Base-by-base conservation (phyloP, 306 rosid genomes). In the Acacia acuminata region DNA sequence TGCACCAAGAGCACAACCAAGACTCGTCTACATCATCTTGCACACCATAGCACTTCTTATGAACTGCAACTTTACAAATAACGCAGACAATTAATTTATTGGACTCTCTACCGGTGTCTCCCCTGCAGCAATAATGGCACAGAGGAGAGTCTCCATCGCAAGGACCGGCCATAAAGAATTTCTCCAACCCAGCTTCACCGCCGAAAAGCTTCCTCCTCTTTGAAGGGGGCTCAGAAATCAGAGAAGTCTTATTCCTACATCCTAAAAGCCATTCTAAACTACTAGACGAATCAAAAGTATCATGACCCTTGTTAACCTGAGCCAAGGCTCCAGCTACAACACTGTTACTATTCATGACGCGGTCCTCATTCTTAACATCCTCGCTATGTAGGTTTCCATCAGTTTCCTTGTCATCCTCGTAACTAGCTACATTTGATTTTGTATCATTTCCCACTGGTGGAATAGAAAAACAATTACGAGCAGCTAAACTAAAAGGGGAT, bases 1-100 rank as follows among this genome's bases (percentile, higher is more conserved):
- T 89, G 81, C 99, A 96, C 99, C 99, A 92, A 36, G 97, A 80
- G 80, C 99, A 96, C 83, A 78, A 81, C 99, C 99, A 96, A 66
- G 91, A 75, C 56, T 79, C 90, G 19, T 81, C 89, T 17, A 81
- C 85, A 63, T 72, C 83, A 66, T 79, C 93, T 25, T 71, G 85
- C 73, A 89, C 90, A 36, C 98, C 99, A 36, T 94, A 96, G 79
- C 99, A 96, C 86, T 91, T 96, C 75, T 58, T 75, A 82, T 96
- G 99, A 86, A 96, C 97, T 32, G 84, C 89, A 81, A 90, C 92
- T 87, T 92, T 86, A 84, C 99, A 96, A 81, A 84, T 83, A 75
- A 78, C 19, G 63, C 99, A 96, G 66, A 89, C 79, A 20, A 94
- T 75, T 81, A 96, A 89, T 76, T 75, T 70, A 76, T 90, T 89